These are phyloP conservation scores for Luzula sylvatica DNA, from an alignment of 176 grass and related monocot genomes.

Conservation along the genomic window DNA sequence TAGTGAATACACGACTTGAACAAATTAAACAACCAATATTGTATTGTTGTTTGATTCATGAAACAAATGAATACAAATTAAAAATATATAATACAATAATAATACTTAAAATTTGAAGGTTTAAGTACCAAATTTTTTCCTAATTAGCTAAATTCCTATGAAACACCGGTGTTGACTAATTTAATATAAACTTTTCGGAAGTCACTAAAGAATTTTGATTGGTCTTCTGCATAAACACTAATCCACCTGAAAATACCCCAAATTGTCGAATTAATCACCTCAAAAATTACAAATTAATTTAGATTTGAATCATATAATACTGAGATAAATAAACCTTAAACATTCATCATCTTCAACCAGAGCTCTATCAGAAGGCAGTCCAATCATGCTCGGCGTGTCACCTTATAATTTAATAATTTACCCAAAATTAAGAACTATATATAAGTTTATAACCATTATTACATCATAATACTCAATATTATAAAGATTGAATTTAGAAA, in stretches of 20 bases:
- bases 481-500: constrained; percentile 21
- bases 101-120: background rate
- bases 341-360: constrained; percentile 78
- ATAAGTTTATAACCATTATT: background rate
- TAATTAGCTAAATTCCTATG: constrained; percentile 41
- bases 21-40: too few relatives aligned
- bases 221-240: constrained; percentile 56
- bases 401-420: constrained; percentile 30
- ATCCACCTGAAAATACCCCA: constrained; percentile 51
- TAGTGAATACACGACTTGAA: too few relatives aligned
- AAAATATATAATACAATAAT: background rate
- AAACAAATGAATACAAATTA: background rate
- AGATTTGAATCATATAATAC: background rate
- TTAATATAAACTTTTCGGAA: constrained; percentile 70
- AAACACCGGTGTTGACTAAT: constrained; percentile 62
- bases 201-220: constrained; percentile 61
- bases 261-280: background rate
- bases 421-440: background rate
- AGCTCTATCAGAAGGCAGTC: constrained; percentile 63
- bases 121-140: background rate
- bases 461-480: background rate
- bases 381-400: constrained; percentile 73
- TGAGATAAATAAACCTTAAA: constrained; percentile 44
- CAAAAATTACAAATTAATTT: background rate
- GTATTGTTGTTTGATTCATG: too few relatives aligned